These are phyloP conservation scores for Pythium insidiosum DNA, from an alignment of 352 stramenopile species.

Conservation along the genomic window DNA sequence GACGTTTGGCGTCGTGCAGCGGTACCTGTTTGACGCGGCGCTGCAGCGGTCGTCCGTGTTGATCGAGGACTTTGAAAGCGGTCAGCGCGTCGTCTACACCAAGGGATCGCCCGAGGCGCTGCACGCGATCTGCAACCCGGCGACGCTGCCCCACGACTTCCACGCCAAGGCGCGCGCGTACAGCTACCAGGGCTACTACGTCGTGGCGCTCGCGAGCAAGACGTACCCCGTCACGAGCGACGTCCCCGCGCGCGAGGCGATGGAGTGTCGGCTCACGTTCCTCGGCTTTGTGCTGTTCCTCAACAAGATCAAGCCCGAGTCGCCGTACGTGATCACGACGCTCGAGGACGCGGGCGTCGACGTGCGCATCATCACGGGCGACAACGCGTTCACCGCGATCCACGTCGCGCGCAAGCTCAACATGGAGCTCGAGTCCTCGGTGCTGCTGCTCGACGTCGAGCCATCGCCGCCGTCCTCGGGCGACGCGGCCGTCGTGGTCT, in stretches of 20 bases:
- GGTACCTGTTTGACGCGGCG: conserved; percentile 63
- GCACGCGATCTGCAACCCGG: conserved; percentile 45
- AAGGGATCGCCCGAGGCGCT: conserved; percentile 67
- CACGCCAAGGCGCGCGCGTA: conserved; percentile 41
- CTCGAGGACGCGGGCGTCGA: conserved; percentile 70
- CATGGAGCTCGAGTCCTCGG: conserved; percentile 50
- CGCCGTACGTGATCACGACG: conserved; percentile 65
- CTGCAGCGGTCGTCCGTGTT: conserved; percentile 63
- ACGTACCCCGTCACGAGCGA: conserved; percentile 40
- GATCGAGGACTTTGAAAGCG: conserved; percentile 58
- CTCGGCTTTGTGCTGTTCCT: conserved; percentile 84
- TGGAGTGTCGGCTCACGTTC: conserved; percentile 76
- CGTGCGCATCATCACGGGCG: conserved; percentile 85
- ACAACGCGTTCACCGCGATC: conserved; percentile 75
- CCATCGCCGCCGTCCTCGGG: no score
- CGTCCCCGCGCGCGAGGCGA: conserved; percentile 46
- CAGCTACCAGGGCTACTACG: conserved; percentile 82
- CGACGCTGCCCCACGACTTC: conserved; percentile 67
- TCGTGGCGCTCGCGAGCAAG: conserved; percentile 56
- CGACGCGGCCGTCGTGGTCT: conserved; percentile 11
- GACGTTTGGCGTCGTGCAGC: conserved; percentile 56
- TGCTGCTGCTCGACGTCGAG: conserved; percentile 47
- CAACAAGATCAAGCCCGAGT: conserved; percentile 87
- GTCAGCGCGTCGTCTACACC: conserved; percentile 50
- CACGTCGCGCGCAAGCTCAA: conserved; percentile 68